These are phyloP conservation scores for Aegilops speltoides DNA, from an alignment of 176 grass and related monocot genomes.

Conservation along the genomic window DNA sequence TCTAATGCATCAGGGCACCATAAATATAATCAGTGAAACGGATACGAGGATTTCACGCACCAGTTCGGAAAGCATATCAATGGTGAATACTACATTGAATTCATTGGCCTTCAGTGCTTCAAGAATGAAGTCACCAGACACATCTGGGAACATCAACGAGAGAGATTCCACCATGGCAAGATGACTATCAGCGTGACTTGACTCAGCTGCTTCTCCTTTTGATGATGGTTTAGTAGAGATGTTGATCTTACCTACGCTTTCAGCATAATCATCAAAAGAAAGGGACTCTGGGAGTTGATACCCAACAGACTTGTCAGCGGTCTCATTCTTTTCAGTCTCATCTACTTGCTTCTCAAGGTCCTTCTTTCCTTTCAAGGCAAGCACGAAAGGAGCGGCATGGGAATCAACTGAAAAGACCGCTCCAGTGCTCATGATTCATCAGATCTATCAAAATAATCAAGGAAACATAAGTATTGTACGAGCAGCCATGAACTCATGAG, in stretches of 20 bases:
- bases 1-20: background rate
- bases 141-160: slow-evolving; percentile 49
- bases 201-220: slow-evolving; percentile 18
- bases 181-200: background rate
- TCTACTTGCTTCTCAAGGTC: slow-evolving; percentile 3
- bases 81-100: slow-evolving; percentile 32
- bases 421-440: background rate
- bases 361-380: slow-evolving; percentile 16
- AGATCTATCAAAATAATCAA: slow-evolving; percentile 13
- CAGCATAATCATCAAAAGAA: slow-evolving; percentile 35
- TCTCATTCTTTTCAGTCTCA: slow-evolving; percentile 25
- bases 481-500: background rate
- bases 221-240: slow-evolving; percentile 36
- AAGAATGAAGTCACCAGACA: background rate
- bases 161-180: slow-evolving; percentile 32
- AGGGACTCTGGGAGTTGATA: slow-evolving; percentile 43
- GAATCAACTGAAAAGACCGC: slow-evolving; percentile 50
- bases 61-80: slow-evolving; percentile 51
- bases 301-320: slow-evolving; percentile 34
- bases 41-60: slow-evolving; percentile 18
- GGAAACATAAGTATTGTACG: background rate
- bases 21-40: background rate
- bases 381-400: slow-evolving; percentile 62
- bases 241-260: slow-evolving; percentile 40
- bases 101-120: slow-evolving; percentile 40